Base-by-base conservation (phyloP, 805 yeast genomes). In the Cyberlindnera euphorbiiphila region DNA sequence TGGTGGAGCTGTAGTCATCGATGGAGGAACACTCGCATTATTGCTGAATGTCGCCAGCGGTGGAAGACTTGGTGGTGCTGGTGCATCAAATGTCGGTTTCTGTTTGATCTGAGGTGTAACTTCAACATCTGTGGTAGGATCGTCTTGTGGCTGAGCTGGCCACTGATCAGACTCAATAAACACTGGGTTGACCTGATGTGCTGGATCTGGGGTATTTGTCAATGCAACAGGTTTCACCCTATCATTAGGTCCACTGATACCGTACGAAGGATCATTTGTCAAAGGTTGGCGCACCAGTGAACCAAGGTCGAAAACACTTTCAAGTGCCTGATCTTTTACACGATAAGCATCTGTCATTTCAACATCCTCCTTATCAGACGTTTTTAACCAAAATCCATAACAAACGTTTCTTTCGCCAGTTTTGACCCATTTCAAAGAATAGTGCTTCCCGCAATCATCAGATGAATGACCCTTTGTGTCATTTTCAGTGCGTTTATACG, bases 391-490 rank as follows among this genome's bases (percentile, higher is more conserved):
- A 36, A 54, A 50, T 1, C 33, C 35, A 30, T 41, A 52, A 27
- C 55, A 52, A 7, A 42, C 10, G 3, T 31, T 24, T 7, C 16
- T 32, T 8, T 15, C 37, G 5, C 12, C 25, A 2, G 9, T 27
- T 5, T 25, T 18, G 4, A 29, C 8, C 55, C 55, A 53, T 27
- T 42, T 45, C 23, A 55, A 29, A 4, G 55, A 36, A 10, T 34
- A 28, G 1, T 29, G 28, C 10, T 37, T 22, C 4, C 23, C 45
- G 40, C 38, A 37, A 9, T n/a, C 7, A 9, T 15, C 30, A 35
- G 39, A 39, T 15, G 26, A 10, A 3, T 22, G n/a, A 4, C 19
- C 14, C n/a, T 16, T 6, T 23, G 14, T 15, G 7, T 12, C 13
- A 17, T 13, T 29, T 6, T 15, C 19, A 31, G 20, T 4, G 21